These are phyloP conservation scores for Endotrypanum monterogeii DNA, from an alignment of 208 protist species.

Conservation along the genomic window DNA sequence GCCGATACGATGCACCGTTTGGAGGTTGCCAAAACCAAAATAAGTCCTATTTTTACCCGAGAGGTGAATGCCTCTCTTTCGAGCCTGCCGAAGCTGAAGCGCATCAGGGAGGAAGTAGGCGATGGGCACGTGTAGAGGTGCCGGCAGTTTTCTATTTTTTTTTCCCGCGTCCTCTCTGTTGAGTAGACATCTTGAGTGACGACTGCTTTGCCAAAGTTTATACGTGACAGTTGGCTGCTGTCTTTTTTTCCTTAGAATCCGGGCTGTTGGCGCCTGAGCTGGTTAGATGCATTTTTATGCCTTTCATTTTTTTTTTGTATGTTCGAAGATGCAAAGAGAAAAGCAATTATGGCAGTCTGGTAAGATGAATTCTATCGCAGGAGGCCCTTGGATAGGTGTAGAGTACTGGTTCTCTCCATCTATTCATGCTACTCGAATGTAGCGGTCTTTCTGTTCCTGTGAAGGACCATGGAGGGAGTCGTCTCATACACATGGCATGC, in stretches of 20 bases:
- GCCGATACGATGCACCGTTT: conserved; percentile 46
- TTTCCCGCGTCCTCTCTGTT: background rate
- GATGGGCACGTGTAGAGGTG: background rate
- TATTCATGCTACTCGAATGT: too few species aligned
- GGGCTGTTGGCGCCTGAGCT: too few species aligned
- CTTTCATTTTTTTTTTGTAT: background rate
- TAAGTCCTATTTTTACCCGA: conserved; percentile 24
- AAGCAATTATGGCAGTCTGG: too few species aligned
- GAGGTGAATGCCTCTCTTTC: conserved; percentile 18
- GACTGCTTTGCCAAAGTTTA: conserved; percentile 20
- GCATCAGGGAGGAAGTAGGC: conserved; percentile 19
- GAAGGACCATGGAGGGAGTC: too few species aligned
- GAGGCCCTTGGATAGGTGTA: background rate
- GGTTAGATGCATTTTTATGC: background rate
- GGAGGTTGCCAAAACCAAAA: conserved; percentile 45
- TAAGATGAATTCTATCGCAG: too few species aligned
- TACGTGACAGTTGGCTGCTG: background rate
- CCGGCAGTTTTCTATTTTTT: conserved; percentile 3
- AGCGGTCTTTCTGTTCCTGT: too few species aligned
- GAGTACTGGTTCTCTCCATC: too few species aligned
- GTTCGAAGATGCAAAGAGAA: background rate
- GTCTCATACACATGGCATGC: too few species aligned
- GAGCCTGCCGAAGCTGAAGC: conserved; percentile 29
- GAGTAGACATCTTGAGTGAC: background rate
- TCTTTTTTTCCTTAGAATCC: too few species aligned